phyloP scores from a whole-genome alignment of 2,329 filamentous ascomycete species.

The Aureobasidium sp. region DNA sequence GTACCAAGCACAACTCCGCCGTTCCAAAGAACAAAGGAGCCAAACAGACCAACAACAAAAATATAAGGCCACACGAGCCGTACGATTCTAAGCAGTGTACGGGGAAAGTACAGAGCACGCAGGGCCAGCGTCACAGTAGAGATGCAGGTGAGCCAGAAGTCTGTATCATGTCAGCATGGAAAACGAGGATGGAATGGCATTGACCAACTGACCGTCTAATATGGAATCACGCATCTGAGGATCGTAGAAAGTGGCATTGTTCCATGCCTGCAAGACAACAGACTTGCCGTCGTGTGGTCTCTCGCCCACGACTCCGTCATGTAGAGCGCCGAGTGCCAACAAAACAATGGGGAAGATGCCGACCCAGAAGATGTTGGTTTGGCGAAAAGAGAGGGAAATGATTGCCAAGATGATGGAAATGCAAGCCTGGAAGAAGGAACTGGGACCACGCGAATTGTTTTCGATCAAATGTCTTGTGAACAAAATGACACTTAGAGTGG shows the following conservation, averaged over 20 bases:
- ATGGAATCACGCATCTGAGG: conserved; percentile 41
- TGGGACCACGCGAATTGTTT: neutral
- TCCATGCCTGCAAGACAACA: conserved; percentile 28
- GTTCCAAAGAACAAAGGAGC: conserved; percentile 73
- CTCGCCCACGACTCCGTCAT: conserved; percentile 43
- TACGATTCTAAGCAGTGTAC: neutral
- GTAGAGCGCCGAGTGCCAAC: conserved; percentile 39
- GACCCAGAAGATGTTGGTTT: conserved; percentile 97
- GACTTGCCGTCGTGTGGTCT: conserved; percentile 13
- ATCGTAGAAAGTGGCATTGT: conserved; percentile 41
- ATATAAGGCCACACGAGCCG: conserved; percentile 41
- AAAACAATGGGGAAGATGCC: conserved; percentile 61
- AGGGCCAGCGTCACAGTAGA: neutral
- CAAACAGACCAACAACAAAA: conserved; percentile 58
- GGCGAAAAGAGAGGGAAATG: conserved; percentile 65
- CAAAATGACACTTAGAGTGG: conserved; percentile 64
- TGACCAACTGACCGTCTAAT: conserved; percentile 35
- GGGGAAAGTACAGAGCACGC: neutral
- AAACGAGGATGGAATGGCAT: neutral
- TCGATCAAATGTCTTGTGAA: conserved; percentile 50
- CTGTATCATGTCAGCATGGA: conserved; percentile 15
- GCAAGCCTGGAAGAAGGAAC: conserved; percentile 13
- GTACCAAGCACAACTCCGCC: conserved; percentile 81
- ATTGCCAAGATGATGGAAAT: conserved; percentile 49
- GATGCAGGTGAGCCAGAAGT: conserved; percentile 19